phyloP scores from a whole-genome alignment of 495 filamentous ascomycete genomes.

The Aspergillus ellipticus region DNA sequence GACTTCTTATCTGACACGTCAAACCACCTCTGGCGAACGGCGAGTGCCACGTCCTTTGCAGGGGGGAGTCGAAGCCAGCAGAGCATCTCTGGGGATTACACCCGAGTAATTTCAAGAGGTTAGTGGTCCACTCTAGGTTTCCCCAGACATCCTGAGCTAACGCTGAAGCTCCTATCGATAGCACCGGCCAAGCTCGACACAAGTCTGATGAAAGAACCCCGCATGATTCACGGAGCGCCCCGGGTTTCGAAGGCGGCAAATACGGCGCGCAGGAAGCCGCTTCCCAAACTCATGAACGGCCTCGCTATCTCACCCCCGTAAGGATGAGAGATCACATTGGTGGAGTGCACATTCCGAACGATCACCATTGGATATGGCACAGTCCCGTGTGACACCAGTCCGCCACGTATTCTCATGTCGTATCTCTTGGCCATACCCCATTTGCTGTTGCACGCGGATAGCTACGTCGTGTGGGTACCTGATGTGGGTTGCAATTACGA shows the following conservation, averaged over 20 bases:
- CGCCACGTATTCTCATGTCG: conserved; percentile 12
- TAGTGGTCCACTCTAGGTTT: conserved; percentile 18
- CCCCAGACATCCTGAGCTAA: conserved; percentile 13
- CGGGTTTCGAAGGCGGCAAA: conserved; percentile 57
- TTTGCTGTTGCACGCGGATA: conserved; percentile 4
- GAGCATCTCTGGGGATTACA: conserved; percentile 64
- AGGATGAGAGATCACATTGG: conserved; percentile 11
- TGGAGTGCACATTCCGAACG: conserved; percentile 15
- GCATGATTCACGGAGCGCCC: conserved; percentile 70
- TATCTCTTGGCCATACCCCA: conserved; percentile 6
- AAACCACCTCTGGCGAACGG: conserved; percentile 91
- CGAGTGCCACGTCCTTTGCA: conserved; percentile 66
- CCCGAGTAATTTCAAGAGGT: conserved; percentile 56
- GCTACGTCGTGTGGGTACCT: conserved; percentile 4
- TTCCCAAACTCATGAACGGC: conserved; percentile 65
- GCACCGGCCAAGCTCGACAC: conserved; percentile 83
- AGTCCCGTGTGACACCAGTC: conserved; percentile 2
- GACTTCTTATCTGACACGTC: conserved; percentile 79
- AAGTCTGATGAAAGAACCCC: conserved; percentile 82
- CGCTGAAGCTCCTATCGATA: conserved; percentile 19
- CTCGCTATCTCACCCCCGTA: conserved; percentile 45
- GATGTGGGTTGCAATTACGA: not conserved
- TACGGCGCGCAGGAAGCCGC: conserved; percentile 65
- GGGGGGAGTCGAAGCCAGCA: conserved; percentile 58
- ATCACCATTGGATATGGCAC: conserved; percentile 11